Evolutionary conservation across 495 filamentous ascomycete species (phyloP).

Genomic region (Aspergillus cavernicola): DNA sequence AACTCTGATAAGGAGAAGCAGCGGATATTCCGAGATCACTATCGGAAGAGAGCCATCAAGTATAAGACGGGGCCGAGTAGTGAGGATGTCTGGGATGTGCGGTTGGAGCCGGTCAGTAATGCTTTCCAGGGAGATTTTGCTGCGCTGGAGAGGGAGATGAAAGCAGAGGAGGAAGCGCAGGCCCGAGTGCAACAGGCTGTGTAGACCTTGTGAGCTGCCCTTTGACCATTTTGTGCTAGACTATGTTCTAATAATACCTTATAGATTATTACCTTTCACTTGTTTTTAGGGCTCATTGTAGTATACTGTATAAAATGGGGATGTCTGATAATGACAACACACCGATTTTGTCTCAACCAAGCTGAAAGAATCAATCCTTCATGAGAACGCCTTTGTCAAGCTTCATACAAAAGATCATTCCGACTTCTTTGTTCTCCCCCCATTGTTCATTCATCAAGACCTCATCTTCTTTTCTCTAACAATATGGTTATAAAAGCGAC

Average conservation of each 20-base stretch:
- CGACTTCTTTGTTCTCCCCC: no score
- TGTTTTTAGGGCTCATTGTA: not conserved
- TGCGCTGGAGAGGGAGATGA: constrained; percentile 50
- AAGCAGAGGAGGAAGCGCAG: constrained; percentile 39
- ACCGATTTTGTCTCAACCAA: not conserved
- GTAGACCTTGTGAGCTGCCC: not conserved
- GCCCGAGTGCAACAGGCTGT: not conserved
- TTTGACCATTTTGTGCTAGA: not conserved
- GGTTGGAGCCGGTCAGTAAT: constrained; percentile 45
- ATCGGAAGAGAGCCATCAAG: constrained; percentile 68
- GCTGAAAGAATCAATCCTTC: no score
- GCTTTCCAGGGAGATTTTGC: constrained; percentile 60
- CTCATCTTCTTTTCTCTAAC: not conserved
- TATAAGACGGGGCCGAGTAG: constrained; percentile 74
- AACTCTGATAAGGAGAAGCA: constrained; percentile 44
- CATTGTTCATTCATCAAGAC: no score
- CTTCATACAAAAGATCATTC: not conserved
- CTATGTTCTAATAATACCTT: constrained; percentile 1
- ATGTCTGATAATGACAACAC: not conserved
- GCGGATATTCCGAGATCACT: constrained; percentile 62
- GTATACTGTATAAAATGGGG: constrained; percentile 3
- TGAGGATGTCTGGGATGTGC: constrained; percentile 86
- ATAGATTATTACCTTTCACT: constrained; percentile 5
- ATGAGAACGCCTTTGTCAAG: not conserved
- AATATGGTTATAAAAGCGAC: not conserved